Evolutionary conservation across 176 grass and related monocot species (phyloP).

Genomic region (Juncus effusus): DNA sequence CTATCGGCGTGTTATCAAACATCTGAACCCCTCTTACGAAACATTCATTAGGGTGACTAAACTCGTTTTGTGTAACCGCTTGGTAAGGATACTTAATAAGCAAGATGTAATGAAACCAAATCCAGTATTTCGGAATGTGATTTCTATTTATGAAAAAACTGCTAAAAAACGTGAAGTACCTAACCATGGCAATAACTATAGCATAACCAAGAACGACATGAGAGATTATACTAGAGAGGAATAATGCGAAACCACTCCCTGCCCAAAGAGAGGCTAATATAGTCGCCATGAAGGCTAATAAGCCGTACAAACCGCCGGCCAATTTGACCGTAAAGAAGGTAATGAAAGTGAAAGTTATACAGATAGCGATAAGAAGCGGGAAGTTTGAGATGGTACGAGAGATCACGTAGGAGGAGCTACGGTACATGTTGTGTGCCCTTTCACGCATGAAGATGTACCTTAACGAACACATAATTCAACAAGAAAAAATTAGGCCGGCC

Average conservation of each 20-base stretch:
- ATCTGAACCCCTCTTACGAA: constrained; percentile 18
- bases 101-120: constrained; percentile 78
- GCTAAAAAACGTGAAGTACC: constrained; percentile 62
- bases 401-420: constrained; percentile 73
- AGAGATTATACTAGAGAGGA: constrained; percentile 65
- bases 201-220: constrained; percentile 72
- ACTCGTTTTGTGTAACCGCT: constrained; percentile 67
- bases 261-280: constrained; percentile 63
- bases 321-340: constrained; percentile 63
- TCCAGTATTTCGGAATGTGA: constrained; percentile 54
- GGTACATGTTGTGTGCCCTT: constrained; percentile 76
- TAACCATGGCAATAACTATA: constrained; percentile 59
- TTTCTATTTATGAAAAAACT: constrained; percentile 73
- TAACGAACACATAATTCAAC: no score
- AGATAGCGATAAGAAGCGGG: constrained; percentile 55
- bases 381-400: constrained; percentile 63
- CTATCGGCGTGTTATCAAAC: constrained; percentile 17
- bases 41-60: constrained; percentile 49
- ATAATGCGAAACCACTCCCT: constrained; percentile 72
- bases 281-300: constrained; percentile 59
- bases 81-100: constrained; percentile 90
- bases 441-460: constrained; percentile 79
- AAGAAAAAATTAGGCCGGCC: no score
- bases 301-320: constrained; percentile 36
- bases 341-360: constrained; percentile 63